Evolutionary conservation across 2,329 filamentous ascomycete genomes (phyloP), one percentile per base, ranked within the genome.

Genomic region (Neurospora sp.): DNA sequence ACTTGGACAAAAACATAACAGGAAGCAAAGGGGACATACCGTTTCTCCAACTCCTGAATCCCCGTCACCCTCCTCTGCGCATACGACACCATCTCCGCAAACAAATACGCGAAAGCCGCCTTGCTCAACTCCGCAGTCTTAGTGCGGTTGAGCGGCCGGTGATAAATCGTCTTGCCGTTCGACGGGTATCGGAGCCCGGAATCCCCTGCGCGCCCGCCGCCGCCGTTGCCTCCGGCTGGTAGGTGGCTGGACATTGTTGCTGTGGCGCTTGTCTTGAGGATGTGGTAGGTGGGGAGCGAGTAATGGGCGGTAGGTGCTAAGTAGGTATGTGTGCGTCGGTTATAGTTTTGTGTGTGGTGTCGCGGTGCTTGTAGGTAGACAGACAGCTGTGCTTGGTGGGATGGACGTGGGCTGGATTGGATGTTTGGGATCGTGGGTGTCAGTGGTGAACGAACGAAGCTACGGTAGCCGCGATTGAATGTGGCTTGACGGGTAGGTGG

Each of bases 81-180:
- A 81, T 98, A 98, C 77, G 89, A 90, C 67, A 99, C 94, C 92
- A 98, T 97, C 83, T 97, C 95, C 71, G 91, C 90, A 79, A 99
- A 98, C 71, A 99, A 85, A 80, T 97, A 98, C 57, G 96, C 95
- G 81, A 99, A 98, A 81, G 92, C 93, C 11, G 96, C 89, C 78
- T 96, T 91, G 80, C 93, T 97, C 74, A 96, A 88, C 84, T 98
- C 95, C 70, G 92, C 88, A 76, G 92, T 92, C 79, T 93, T 92
- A 76, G 90, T 91, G 73, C 96, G 91, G 82, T 97, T 97, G 72
- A 98, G 85, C 72, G 97, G 93, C 69, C 96, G 88, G 84, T 97
- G 93, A 84, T 98, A 99, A 83, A 99, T 98, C 74, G 93, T 97
- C 83, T 98, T 98, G 83, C 93, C 93, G 80, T 89, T 97, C 70